Evolutionary conservation across 139 green algal species (phyloP).

Genomic region (Picochlorum sp.): DNA sequence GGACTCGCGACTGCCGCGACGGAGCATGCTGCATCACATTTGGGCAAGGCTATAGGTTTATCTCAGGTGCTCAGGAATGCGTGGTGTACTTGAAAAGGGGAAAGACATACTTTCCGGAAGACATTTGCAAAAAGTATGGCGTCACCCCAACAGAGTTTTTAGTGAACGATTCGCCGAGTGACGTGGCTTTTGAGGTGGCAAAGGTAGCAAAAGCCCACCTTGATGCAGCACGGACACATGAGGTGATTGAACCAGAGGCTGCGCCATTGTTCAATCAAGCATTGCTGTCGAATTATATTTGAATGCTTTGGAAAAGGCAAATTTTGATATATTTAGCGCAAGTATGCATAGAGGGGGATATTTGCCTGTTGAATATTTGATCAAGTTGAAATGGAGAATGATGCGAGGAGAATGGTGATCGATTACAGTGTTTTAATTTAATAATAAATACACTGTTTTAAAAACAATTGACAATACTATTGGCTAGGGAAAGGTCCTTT

Average conservation of each 20-base stretch:
- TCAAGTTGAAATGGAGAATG: constrained; percentile 52
- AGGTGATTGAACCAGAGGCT: constrained; percentile 22
- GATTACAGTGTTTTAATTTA: neutral
- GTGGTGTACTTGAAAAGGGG: neutral
- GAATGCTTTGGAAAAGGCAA: constrained; percentile 39
- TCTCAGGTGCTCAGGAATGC: constrained; percentile 39
- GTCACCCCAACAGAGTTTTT: neutral
- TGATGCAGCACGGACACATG: constrained; percentile 36
- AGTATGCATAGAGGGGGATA: constrained; percentile 28
- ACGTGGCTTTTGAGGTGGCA: constrained; percentile 18
- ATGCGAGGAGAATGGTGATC: constrained; percentile 20
- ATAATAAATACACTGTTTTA: no score
- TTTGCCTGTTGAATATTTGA: constrained; percentile 43
- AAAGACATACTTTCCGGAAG: constrained; percentile 3
- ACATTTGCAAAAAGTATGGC: neutral
- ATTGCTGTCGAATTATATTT: constrained; percentile 44
- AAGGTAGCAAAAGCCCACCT: constrained; percentile 37
- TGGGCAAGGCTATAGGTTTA: constrained; percentile 70
- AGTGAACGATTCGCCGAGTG: constrained; percentile 14
- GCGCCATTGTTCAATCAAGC: constrained; percentile 46
- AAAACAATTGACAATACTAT: neutral
- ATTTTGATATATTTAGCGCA: constrained; percentile 56
- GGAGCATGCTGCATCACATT: constrained; percentile 62
- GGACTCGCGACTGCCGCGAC: constrained; percentile 28
- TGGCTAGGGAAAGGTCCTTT: neutral